Conservation (phyloP, 2,329 filamentous ascomycete genomes). For the Celoporthe dispersa region DNA sequence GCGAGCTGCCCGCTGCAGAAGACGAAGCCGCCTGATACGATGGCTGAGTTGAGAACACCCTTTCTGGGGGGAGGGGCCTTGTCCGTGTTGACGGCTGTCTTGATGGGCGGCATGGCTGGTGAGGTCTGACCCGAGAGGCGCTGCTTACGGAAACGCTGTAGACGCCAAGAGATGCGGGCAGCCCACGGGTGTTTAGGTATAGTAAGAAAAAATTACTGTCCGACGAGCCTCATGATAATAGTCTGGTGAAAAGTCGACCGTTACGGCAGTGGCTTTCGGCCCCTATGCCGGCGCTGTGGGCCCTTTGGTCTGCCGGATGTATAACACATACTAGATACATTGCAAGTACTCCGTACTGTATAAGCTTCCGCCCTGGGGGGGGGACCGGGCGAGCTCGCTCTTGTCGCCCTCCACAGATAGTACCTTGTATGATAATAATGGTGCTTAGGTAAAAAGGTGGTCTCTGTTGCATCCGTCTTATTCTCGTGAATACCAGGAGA, state of each 20-base stretch:
- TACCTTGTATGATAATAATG: too few species aligned
- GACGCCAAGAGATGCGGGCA: not conserved
- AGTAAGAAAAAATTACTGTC: not conserved
- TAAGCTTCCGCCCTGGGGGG: not conserved
- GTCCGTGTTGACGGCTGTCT: constrained; percentile 44
- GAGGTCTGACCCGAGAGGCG: not conserved
- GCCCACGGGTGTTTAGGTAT: not conserved
- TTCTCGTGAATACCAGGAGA: not conserved
- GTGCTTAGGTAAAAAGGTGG: not conserved
- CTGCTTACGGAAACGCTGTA: not conserved
- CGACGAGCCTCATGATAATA: not conserved
- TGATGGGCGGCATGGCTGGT: constrained; percentile 35
- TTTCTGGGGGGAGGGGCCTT: constrained; percentile 48
- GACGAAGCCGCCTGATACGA: constrained; percentile 69
- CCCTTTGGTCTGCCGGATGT: not conserved
- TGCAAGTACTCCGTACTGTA: too few species aligned
- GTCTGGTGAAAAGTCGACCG: not conserved
- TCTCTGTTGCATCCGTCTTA: not conserved
- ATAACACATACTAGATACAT: too few species aligned
- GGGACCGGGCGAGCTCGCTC: not conserved
- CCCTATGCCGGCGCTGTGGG: not conserved
- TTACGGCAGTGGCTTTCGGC: not conserved
- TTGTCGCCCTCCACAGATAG: not conserved
- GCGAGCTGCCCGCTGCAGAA: constrained; percentile 76
- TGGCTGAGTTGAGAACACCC: constrained; percentile 55